Conservation (phyloP, 2,329 filamentous ascomycete species). For the Fusarium xylarioides region DNA sequence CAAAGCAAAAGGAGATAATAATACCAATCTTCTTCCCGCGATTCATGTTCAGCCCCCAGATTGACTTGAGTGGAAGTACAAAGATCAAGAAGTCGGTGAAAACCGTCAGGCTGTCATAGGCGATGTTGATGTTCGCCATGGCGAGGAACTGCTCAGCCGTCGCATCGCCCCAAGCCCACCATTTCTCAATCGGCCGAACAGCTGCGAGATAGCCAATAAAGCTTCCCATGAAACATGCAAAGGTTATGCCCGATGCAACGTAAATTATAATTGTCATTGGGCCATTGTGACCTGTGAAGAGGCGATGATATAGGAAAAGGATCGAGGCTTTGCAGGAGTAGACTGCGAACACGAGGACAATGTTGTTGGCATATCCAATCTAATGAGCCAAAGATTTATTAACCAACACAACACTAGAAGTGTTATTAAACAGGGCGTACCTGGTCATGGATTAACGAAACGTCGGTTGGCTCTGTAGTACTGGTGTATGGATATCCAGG, state of each 20-base stretch:
- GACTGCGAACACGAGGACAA: not conserved
- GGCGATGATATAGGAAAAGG: slow-evolving; percentile 2
- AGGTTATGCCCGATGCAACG: not conserved
- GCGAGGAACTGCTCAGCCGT: slow-evolving; percentile 6
- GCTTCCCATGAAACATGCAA: slow-evolving; percentile 7
- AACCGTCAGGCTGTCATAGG: slow-evolving; percentile 1
- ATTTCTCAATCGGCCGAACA: not conserved
- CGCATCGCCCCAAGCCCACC: slow-evolving; percentile 15
- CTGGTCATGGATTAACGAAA: slow-evolving; percentile 4
- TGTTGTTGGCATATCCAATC: slow-evolving; percentile 4
- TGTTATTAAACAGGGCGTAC: accelerated
- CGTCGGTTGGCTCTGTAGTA: slow-evolving; percentile 5
- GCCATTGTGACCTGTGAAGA: slow-evolving; percentile 6
- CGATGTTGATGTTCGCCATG: slow-evolving; percentile 2
- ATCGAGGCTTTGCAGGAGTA: slow-evolving; percentile 8
- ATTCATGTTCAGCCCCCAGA: slow-evolving; percentile 10
- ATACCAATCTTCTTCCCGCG: slow-evolving; percentile 7
- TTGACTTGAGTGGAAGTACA: slow-evolving; percentile 1
- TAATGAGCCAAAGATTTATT: accelerated
- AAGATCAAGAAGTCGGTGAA: slow-evolving; percentile 14
- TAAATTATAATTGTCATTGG: slow-evolving; percentile 1
- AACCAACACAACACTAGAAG: accelerated
- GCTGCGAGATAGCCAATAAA: not conserved
- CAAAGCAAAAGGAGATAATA: slow-evolving; percentile 1
- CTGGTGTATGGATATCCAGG: slow-evolving; percentile 12